phyloP scores from a whole-genome alignment of 345 rosid species.

The Lagerstroemia speciosa region DNA sequence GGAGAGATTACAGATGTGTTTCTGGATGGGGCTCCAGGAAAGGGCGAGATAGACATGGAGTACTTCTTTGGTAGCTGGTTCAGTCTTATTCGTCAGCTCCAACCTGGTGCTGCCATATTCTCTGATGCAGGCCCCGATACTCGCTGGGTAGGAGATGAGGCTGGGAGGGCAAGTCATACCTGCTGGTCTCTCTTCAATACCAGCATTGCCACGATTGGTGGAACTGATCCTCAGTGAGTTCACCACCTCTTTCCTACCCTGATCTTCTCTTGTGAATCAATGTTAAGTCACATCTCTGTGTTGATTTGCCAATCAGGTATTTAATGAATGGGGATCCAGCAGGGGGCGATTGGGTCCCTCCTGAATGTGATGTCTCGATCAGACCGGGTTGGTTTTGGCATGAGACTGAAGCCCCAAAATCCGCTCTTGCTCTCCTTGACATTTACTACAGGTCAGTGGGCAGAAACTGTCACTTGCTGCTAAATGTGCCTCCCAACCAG shows the following conservation, averaged over 20 bases:
- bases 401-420: slow-evolving; percentile 64
- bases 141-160: slow-evolving; percentile 82
- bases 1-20: slow-evolving; percentile 76
- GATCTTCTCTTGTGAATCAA: neutral
- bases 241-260: neutral
- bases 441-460: slow-evolving; percentile 75
- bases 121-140: slow-evolving; percentile 81
- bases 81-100: slow-evolving; percentile 66
- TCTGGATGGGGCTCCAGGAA: slow-evolving; percentile 83
- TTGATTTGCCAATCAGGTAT: slow-evolving; percentile 30
- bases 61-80: slow-evolving; percentile 76
- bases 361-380: slow-evolving; percentile 89
- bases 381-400: slow-evolving; percentile 98
- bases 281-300: slow-evolving; percentile 1
- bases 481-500: slow-evolving; percentile 82
- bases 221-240: slow-evolving; percentile 51
- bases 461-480: slow-evolving; percentile 62
- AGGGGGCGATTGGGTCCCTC: slow-evolving; percentile 82
- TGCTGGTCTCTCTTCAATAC: slow-evolving; percentile 84
- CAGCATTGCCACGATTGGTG: slow-evolving; percentile 51
- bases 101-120: slow-evolving; percentile 66
- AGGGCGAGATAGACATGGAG: slow-evolving; percentile 67
- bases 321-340: slow-evolving; percentile 47
- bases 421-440: slow-evolving; percentile 55
- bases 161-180: slow-evolving; percentile 52